Conservation (phyloP, 1,284 basidiomycete species). For the Trichosporon ovoides region DNA sequence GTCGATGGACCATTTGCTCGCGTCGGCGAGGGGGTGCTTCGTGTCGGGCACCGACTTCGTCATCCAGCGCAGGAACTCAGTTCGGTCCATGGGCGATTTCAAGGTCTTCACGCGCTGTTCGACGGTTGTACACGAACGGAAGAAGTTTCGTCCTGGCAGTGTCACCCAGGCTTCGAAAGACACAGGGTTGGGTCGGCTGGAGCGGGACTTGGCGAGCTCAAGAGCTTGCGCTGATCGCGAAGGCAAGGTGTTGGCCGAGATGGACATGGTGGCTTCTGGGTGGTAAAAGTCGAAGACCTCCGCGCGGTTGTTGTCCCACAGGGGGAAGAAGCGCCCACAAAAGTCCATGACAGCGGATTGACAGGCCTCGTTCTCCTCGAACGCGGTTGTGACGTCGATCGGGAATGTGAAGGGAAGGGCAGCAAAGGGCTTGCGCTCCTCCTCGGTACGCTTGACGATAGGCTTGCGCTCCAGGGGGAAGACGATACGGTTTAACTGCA, state of each 20-base stretch:
- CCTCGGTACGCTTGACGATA: conserved; percentile 30
- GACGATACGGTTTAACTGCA: conserved; percentile 53
- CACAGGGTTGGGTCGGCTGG: conserved; percentile 72
- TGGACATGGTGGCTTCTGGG: conserved; percentile 79
- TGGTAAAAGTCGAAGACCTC: conserved; percentile 71
- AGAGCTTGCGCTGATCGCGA: conserved; percentile 50
- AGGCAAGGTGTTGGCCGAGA: conserved; percentile 78
- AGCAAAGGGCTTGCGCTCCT: conserved; percentile 27
- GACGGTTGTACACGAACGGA: conserved; percentile 58
- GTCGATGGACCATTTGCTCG: conserved; percentile 83
- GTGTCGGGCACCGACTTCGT: conserved; percentile 67
- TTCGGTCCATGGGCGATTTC: conserved; percentile 66
- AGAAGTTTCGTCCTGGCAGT: conserved; percentile 70
- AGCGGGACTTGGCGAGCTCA: conserved; percentile 25
- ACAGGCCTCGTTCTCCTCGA: conserved; percentile 35
- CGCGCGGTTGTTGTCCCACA: conserved; percentile 72
- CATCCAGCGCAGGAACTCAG: conserved; percentile 31
- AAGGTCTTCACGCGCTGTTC: conserved; percentile 64
- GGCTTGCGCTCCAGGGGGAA: conserved; percentile 43
- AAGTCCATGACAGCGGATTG: conserved; percentile 48
- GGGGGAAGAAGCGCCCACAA: conserved; percentile 63
- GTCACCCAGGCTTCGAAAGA: conserved; percentile 64
- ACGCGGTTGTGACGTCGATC: conserved; percentile 33
- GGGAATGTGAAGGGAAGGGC: conserved; percentile 40
- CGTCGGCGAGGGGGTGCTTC: conserved; percentile 63